Evolutionary conservation across 2,329 filamentous ascomycete genomes (phyloP), one percentile per base, ranked within the genome.

Genomic region (Cordyceps cicadae): DNA sequence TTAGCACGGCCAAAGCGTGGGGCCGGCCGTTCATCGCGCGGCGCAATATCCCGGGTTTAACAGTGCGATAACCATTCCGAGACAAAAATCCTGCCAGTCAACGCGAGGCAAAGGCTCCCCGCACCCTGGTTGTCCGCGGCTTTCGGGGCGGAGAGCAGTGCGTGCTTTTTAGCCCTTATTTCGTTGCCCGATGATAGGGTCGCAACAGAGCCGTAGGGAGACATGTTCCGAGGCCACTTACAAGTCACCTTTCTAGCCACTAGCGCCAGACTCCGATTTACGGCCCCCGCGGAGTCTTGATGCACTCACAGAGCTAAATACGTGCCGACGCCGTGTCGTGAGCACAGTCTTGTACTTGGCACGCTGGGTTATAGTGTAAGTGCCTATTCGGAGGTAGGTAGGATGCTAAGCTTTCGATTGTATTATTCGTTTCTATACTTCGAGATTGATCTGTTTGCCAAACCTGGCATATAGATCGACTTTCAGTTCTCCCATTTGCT

Each of bases 361-460:
- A 26, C 34, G n/a, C 3, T n/a, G n/a, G 17, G 17, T 37, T 15
- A 39, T 15, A 41, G 12, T n/a, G 17, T 24, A 24, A 12, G 26
- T 17, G 39, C 24, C 24, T 49, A 45, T 21, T n/a, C 39, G 39
- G 2, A 11, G 15, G 17, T 14, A 7, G 21, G 45, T 15, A 8
- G 29, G 34, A 41, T 43, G 24, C 24, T 24, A 17, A 24, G 43
- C 61, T 50, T 58, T 56, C 9, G n/a, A 45, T 19, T 48, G 41
- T 64, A 55, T 55, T 53, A 19, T 29, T 59, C 49, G 15, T 34
- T 24, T 58, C 60, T 66, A 67, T 63, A 64, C 62, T 59, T 99
- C 94, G 66, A 97, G 81, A 76, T 99, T 99, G 80, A 99, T 99
- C 73, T 92, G 96, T 74, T 89, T 86, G 60, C 94, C 94, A 76